Conservation (phyloP, 768 basidiomycete species). For the Mycena alexandri region DNA sequence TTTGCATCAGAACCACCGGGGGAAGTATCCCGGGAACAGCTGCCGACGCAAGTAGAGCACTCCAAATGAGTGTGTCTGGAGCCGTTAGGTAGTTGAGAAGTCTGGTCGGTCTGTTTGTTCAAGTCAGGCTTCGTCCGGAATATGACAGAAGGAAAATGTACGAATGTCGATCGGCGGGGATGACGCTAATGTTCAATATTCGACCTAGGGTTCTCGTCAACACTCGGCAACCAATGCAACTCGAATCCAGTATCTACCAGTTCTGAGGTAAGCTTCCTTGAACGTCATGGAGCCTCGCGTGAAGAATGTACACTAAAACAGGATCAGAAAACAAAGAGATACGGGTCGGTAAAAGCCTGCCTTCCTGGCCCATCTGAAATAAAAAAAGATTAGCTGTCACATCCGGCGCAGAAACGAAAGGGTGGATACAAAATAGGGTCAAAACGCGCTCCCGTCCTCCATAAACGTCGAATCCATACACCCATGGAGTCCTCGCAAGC, state of each 20-base stretch:
- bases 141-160: conserved; percentile 45
- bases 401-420: conserved; percentile 2
- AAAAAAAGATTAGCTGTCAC: conserved; percentile 21
- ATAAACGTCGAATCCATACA: conserved; percentile 79
- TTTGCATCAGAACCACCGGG: conserved; percentile 96
- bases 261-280: conserved; percentile 92
- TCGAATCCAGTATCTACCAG: conserved; percentile 59
- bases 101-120: conserved; percentile 84
- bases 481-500: conserved; percentile 84
- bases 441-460: conserved; percentile 94
- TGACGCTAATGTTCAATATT: conserved; percentile 93
- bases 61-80: conserved; percentile 92
- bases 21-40: conserved; percentile 97
- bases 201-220: conserved; percentile 49
- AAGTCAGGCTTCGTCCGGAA: conserved; percentile 21
- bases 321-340: conserved; percentile 2
- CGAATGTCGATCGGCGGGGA: conserved; percentile 93
- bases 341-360: conserved; percentile 51
- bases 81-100: conserved; percentile 95
- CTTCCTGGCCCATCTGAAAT: conserved; percentile 86
- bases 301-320: conserved; percentile 82
- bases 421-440: conserved; percentile 72
- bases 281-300: conserved; percentile 96
- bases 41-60: conserved; percentile 86
- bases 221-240: neutral